Evolutionary conservation across 768 basidiomycete species (phyloP).

Genomic region (Boletus barrowsii): DNA sequence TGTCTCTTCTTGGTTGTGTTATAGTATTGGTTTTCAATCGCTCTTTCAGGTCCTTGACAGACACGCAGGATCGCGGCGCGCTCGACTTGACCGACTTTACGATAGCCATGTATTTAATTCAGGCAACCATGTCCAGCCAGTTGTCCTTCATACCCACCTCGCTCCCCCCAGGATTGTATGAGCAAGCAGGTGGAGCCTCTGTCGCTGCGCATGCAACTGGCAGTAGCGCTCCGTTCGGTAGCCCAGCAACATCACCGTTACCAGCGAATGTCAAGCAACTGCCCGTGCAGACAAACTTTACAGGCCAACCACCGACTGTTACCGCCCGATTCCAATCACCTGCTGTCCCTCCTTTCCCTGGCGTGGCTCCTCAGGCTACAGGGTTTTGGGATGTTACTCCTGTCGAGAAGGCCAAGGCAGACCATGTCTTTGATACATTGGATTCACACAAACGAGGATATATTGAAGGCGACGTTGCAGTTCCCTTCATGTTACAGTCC

Average conservation of each 20-base stretch:
- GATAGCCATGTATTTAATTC: constrained; percentile 95
- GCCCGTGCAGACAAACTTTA: constrained; percentile 54
- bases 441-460: constrained; percentile 73
- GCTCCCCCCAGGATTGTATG: constrained; percentile 83
- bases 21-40: background rate
- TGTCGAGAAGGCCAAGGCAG: constrained; percentile 72
- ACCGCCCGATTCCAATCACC: constrained; percentile 22
- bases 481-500: constrained; percentile 93
- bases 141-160: constrained; percentile 66
- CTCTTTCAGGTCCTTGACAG: constrained; percentile 78
- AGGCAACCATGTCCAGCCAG: constrained; percentile 82
- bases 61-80: constrained; percentile 86
- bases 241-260: constrained; percentile 45
- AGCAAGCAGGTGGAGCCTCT: constrained; percentile 60
- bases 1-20: constrained; percentile 19
- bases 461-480: constrained; percentile 91
- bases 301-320: constrained; percentile 36
- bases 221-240: constrained; percentile 56
- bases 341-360: constrained; percentile 27
- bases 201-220: constrained; percentile 56
- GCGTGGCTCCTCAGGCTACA: constrained; percentile 24
- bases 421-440: constrained; percentile 78
- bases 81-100: constrained; percentile 92
- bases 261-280: constrained; percentile 56
- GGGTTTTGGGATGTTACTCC: constrained; percentile 80